Conservation (phyloP, 1,284 basidiomycete genomes). For the Trichosporon ovoides region DNA sequence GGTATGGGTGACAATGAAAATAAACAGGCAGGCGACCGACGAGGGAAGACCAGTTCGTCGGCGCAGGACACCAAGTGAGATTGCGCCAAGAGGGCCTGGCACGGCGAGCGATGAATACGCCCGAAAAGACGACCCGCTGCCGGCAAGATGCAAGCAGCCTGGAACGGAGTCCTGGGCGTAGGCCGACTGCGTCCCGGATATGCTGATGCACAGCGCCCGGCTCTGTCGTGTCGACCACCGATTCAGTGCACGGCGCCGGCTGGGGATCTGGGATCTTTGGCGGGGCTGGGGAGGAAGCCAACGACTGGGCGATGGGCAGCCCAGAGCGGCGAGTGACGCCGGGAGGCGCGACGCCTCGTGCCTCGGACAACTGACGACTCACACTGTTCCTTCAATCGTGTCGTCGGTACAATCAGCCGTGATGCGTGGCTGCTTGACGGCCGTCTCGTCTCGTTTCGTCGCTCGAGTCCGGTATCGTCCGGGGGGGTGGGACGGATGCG, state of each 20-base stretch:
- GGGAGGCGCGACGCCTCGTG: slow-evolving; percentile 5
- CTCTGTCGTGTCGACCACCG: too few species aligned
- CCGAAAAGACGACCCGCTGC: not conserved
- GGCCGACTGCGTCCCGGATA: not conserved
- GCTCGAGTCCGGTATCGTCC: not conserved
- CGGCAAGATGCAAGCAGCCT: not conserved
- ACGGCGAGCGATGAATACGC: not conserved
- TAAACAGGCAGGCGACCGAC: slow-evolving; percentile 2
- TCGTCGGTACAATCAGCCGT: not conserved
- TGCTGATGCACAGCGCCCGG: not conserved
- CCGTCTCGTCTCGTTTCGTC: not conserved
- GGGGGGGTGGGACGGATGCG: too few species aligned
- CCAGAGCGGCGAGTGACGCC: slow-evolving; percentile 1
- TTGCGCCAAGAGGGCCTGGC: not conserved
- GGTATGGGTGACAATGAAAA: not conserved
- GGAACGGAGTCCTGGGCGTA: not conserved
- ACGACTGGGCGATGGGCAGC: not conserved
- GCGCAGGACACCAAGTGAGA: too few species aligned
- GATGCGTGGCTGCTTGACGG: not conserved
- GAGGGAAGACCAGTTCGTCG: not conserved
- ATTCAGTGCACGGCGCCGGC: too few species aligned
- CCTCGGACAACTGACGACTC: slow-evolving; percentile 2
- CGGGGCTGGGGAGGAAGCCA: not conserved
- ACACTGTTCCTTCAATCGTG: slow-evolving; percentile 1
- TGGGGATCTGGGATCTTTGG: not conserved